phyloP scores from a whole-genome alignment of 2,329 filamentous ascomycete genomes.

The Phialemoniopsis sp. region DNA sequence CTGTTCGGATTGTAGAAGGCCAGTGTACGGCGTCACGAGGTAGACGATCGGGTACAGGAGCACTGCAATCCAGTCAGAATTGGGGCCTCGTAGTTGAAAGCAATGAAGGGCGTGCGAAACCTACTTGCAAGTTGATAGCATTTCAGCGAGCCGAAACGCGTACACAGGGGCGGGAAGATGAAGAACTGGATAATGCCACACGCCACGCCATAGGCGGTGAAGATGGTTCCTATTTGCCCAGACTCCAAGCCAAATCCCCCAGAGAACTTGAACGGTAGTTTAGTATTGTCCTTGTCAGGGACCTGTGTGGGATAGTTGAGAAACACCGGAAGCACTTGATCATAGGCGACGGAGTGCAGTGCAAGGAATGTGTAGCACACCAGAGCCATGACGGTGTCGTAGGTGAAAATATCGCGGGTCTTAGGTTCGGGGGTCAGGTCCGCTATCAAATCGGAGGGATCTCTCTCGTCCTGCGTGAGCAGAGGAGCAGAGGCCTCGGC shows the following conservation, averaged over 20 bases:
- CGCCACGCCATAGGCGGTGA: constrained; percentile 75
- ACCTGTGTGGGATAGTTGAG: constrained; percentile 67
- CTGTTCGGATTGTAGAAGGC: constrained; percentile 47
- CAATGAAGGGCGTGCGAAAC: no score
- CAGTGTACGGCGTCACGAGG: constrained; percentile 76
- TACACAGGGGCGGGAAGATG: constrained; percentile 73
- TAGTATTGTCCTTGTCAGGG: constrained; percentile 49
- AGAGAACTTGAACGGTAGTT: constrained; percentile 74
- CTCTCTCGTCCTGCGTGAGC: constrained; percentile 28
- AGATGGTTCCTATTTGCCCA: constrained; percentile 76
- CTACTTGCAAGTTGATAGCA: constrained; percentile 64
- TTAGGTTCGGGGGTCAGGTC: constrained; percentile 5
- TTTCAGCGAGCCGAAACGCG: constrained; percentile 66
- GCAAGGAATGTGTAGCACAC: constrained; percentile 76
- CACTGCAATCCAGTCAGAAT: no score
- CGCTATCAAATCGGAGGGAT: constrained; percentile 16
- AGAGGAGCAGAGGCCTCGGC: constrained; percentile 54
- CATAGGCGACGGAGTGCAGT: constrained; percentile 77
- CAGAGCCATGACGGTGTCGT: constrained; percentile 36
- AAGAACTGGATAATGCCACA: constrained; percentile 84
- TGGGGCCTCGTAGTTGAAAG: no score
- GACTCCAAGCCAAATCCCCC: constrained; percentile 75
- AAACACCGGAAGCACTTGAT: constrained; percentile 86
- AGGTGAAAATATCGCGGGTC: constrained; percentile 19
- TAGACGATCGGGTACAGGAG: constrained; percentile 71